These are phyloP conservation scores for Gastrolobium villosum DNA, from an alignment of 306 rosid genomes.

Conservation along the genomic window DNA sequence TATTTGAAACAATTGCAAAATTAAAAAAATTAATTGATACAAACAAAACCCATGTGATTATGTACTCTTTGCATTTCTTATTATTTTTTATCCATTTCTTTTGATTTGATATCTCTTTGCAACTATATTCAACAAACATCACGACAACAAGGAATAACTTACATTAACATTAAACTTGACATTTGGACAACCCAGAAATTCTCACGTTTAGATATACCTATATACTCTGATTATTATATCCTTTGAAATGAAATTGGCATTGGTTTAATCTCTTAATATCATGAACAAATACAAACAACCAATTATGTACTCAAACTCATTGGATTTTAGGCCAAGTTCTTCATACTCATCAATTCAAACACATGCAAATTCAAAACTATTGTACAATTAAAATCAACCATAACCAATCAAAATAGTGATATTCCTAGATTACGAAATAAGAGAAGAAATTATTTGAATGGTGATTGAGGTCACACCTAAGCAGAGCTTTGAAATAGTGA, in stretches of 20 bases:
- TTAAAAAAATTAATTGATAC: not conserved
- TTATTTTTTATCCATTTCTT: not conserved
- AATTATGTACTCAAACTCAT: too few species aligned
- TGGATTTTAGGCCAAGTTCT: slow-evolving; percentile 89
- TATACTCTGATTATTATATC: not conserved
- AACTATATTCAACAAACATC: slow-evolving; percentile 14
- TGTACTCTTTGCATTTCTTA: not conserved
- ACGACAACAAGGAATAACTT: slow-evolving; percentile 13
- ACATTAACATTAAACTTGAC: not conserved
- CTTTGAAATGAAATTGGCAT: slow-evolving; percentile 49
- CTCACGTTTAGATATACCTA: not conserved
- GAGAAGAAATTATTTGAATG: not conserved
- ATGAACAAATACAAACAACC: too few species aligned
- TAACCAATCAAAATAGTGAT: too few species aligned
- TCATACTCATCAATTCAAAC: slow-evolving; percentile 76
- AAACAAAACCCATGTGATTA: slow-evolving; percentile 33
- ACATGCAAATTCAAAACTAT: slow-evolving; percentile 48
- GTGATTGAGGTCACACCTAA: slow-evolving; percentile 57
- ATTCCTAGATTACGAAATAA: not conserved
- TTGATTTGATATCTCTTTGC: slow-evolving; percentile 12
- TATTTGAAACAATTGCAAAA: not conserved
- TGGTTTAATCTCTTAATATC: too few species aligned
- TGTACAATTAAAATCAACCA: too few species aligned
- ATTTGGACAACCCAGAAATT: slow-evolving; percentile 13
- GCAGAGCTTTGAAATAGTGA: slow-evolving; percentile 77